phyloP scores from a whole-genome alignment of 305 asterid species.

The Salvia sclarea region DNA sequence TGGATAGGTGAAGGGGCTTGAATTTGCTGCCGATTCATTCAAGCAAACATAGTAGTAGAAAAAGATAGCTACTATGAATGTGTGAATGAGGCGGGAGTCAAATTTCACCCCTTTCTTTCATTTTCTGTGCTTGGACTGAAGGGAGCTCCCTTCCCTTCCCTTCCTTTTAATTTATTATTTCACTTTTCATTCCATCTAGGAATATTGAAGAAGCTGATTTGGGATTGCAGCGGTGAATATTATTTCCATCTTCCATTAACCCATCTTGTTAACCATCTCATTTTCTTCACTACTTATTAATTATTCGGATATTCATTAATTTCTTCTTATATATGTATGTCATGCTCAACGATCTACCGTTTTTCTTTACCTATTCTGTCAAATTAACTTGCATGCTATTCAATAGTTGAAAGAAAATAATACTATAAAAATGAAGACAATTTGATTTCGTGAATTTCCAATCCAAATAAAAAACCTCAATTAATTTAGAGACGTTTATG shows the following conservation, averaged over 20 bases:
- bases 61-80: conserved; percentile 45
- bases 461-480: no score
- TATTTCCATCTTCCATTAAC: no score
- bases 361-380: not conserved
- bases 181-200: no score
- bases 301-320: no score
- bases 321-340: not conserved
- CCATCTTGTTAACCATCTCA: no score
- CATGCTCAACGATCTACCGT: not conserved
- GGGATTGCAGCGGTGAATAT: no score
- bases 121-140: conserved; percentile 89
- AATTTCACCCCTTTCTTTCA: conserved; percentile 57
- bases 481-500: not conserved
- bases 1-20: conserved; percentile 50
- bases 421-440: no score
- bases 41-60: conserved; percentile 49
- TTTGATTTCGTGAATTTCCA: no score
- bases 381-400: no score
- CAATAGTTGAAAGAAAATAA: no score
- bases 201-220: no score
- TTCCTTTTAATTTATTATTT: not conserved
- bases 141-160: conserved; percentile 99
- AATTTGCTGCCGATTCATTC: conserved; percentile 84
- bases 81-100: conserved; percentile 80
- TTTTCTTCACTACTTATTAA: not conserved